These are phyloP conservation scores for Paecilomyces sp. DNA, from an alignment of 2,329 filamentous ascomycete species.

Conservation along the genomic window DNA sequence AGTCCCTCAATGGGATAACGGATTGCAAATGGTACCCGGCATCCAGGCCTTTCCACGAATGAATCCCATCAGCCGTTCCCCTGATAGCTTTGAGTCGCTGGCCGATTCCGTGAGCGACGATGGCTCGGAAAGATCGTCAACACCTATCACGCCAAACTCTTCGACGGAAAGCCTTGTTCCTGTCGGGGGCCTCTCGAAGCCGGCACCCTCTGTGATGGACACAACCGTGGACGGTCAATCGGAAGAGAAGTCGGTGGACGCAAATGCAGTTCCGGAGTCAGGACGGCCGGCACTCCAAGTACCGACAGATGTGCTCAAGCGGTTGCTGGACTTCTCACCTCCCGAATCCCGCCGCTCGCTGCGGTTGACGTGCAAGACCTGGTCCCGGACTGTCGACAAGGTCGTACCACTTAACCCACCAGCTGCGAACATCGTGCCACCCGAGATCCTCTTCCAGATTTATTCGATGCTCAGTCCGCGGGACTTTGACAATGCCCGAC, in stretches of 20 bases:
- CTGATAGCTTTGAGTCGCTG: not conserved
- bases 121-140: not conserved
- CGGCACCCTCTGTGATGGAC: not conserved
- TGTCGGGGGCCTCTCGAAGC: not conserved
- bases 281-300: slow-evolving; percentile 4
- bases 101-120: not conserved
- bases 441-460: slow-evolving; percentile 45
- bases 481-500: slow-evolving; percentile 55
- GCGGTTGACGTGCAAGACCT: slow-evolving; percentile 27
- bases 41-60: not conserved
- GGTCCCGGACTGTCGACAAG: slow-evolving; percentile 21
- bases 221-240: not conserved
- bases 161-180: not conserved
- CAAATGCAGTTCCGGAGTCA: too few species aligned
- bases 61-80: not conserved
- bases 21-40: not conserved
- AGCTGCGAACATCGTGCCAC: slow-evolving; percentile 31
- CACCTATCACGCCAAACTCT: not conserved
- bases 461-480: slow-evolving; percentile 38
- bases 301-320: not conserved
- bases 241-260: not conserved
- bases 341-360: slow-evolving; percentile 19
- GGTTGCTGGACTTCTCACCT: not conserved
- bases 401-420: slow-evolving; percentile 16
- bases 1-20: not conserved